Evolutionary conservation across 2,329 filamentous ascomycete genomes (phyloP).

Genomic region (Trichoderma koningiopsis): DNA sequence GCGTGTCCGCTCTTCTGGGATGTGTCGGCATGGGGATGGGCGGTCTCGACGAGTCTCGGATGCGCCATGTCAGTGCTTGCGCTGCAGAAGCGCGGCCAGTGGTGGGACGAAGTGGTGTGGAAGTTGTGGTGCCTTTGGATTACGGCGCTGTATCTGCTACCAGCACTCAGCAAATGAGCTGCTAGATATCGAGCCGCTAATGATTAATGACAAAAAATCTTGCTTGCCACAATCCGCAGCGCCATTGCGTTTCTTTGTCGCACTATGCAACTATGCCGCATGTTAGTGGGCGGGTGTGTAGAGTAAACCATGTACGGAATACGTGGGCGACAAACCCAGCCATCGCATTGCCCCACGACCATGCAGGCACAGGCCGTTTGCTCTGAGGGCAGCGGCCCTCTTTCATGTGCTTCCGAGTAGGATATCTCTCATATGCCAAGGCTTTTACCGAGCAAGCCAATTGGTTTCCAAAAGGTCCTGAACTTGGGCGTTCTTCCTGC

Average conservation of each 20-base stretch:
- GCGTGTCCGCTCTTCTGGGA: slow-evolving; percentile 27
- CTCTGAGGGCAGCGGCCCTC: not conserved
- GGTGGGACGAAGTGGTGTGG: slow-evolving; percentile 31
- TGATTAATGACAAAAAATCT: not conserved
- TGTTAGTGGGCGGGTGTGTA: not conserved
- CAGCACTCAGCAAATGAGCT: slow-evolving; percentile 14
- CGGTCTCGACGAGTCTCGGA: slow-evolving; percentile 23
- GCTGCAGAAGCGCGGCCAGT: slow-evolving; percentile 27
- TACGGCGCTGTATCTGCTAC: slow-evolving; percentile 30
- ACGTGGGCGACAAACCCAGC: not conserved
- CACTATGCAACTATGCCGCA: not conserved
- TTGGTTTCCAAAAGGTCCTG: slow-evolving; percentile 11
- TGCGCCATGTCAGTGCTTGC: slow-evolving; percentile 25
- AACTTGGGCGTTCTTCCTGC: not conserved
- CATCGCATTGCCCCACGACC: not conserved
- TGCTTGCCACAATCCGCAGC: not conserved
- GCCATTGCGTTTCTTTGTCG: not conserved
- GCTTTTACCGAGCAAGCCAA: not conserved
- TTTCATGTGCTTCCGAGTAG: not conserved
- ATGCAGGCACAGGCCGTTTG: slow-evolving; percentile 8
- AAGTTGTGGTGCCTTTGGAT: slow-evolving; percentile 35
- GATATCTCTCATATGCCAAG: not conserved
- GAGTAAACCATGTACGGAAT: not conserved
- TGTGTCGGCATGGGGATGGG: slow-evolving; percentile 16
- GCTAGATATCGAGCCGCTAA: not conserved